Evolutionary conservation across 2,329 filamentous ascomycete genomes (phyloP).

Genomic region (Hymenoscyphus infarciens): DNA sequence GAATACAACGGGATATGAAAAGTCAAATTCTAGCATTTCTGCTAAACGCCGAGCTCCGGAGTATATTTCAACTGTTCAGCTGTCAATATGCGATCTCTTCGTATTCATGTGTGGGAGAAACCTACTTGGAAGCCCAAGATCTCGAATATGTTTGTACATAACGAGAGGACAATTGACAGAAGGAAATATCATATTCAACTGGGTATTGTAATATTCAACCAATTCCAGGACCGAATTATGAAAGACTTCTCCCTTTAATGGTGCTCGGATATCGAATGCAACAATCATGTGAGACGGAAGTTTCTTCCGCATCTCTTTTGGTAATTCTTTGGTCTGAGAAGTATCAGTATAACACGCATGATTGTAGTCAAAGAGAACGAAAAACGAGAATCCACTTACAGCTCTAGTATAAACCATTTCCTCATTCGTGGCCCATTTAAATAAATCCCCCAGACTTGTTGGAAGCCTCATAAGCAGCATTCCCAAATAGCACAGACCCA

Average conservation of each 20-base stretch:
- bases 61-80: constrained; percentile 58
- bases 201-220: constrained; percentile 58
- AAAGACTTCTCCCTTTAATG: constrained; percentile 53
- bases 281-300: constrained; percentile 60
- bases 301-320: constrained; percentile 61
- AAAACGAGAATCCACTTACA: constrained; percentile 40
- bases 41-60: constrained; percentile 53
- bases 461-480: constrained; percentile 72
- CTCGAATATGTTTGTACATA: constrained; percentile 65
- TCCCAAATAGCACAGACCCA: constrained; percentile 78
- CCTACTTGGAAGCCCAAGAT: constrained; percentile 71
- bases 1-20: constrained; percentile 52
- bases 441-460: constrained; percentile 69
- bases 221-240: constrained; percentile 62
- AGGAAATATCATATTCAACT: constrained; percentile 70
- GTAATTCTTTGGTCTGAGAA: constrained; percentile 52
- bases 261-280: constrained; percentile 50
- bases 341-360: background rate
- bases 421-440: constrained; percentile 62
- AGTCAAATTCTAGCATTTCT: constrained; percentile 43
- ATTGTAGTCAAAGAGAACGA: background rate
- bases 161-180: constrained; percentile 67
- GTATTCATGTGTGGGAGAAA: constrained; percentile 8
- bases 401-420: constrained; percentile 70
- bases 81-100: background rate